These are phyloP conservation scores for Taiozyma sp. DNA, from an alignment of 1,139 yeast species.

Conservation along the genomic window DNA sequence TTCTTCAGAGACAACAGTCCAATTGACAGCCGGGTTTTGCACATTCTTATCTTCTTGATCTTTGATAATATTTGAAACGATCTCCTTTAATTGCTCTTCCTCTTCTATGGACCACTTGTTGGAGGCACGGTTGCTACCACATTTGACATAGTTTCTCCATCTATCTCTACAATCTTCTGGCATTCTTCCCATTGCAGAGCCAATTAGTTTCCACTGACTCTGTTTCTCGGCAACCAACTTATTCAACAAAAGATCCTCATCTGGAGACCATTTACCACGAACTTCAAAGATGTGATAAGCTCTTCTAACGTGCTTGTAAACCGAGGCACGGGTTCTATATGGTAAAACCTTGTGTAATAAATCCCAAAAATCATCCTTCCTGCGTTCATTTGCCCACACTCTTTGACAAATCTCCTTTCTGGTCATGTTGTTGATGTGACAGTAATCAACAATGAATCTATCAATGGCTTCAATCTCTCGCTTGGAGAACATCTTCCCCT, in stretches of 20 bases:
- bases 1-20: constrained; percentile 86
- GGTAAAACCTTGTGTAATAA: constrained; percentile 72
- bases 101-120: constrained; percentile 80
- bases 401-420: constrained; percentile 72
- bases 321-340: constrained; percentile 78
- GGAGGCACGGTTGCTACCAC: constrained; percentile 69
- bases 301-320: constrained; percentile 88
- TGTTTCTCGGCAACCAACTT: constrained; percentile 61
- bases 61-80: constrained; percentile 41
- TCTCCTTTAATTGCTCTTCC: constrained; percentile 54
- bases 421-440: constrained; percentile 54
- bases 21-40: constrained; percentile 49
- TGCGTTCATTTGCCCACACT: constrained; percentile 83
- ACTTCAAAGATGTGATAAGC: constrained; percentile 82
- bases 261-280: constrained; percentile 84
- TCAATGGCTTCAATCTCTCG: constrained; percentile 72
- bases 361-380: constrained; percentile 90
- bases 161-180: constrained; percentile 97
- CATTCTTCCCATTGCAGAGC: constrained; percentile 79
- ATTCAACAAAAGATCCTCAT: constrained; percentile 67
- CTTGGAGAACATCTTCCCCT: constrained; percentile 48
- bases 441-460: constrained; percentile 64
- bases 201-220: constrained; percentile 85
- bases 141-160: constrained; percentile 92
- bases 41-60: constrained; percentile 20